These are phyloP conservation scores for Sarocladium brachiariae DNA, from an alignment of 2,329 filamentous ascomycete genomes.

Conservation along the genomic window DNA sequence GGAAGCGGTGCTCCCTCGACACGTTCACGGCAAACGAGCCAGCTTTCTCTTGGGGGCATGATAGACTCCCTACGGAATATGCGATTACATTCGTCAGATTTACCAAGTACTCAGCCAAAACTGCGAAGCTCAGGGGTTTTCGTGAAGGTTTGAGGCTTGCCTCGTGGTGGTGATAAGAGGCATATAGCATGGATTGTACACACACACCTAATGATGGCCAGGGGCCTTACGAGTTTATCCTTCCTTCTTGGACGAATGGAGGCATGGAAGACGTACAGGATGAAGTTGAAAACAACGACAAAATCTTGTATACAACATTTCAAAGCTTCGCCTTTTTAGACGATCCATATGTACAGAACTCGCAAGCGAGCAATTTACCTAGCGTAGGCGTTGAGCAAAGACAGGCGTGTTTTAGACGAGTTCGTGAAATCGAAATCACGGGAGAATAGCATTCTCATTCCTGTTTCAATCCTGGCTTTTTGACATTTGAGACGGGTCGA, in stretches of 20 bases:
- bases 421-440: background rate
- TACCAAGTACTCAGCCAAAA: too few species aligned
- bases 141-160: too few species aligned
- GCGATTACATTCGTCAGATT: too few species aligned
- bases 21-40: background rate
- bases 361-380: constrained; percentile 10
- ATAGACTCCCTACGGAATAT: background rate
- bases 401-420: constrained; percentile 2
- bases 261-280: constrained; percentile 7
- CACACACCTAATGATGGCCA: constrained; percentile 4
- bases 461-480: background rate
- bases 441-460: constrained; percentile 1
- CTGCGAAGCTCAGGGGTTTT: too few species aligned
- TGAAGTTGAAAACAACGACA: constrained; percentile 4
- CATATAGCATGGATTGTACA: background rate
- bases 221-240: constrained; percentile 1
- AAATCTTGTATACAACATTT: constrained; percentile 22
- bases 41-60: background rate
- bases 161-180: too few species aligned
- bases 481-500: too few species aligned
- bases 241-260: constrained; percentile 6
- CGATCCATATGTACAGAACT: constrained; percentile 8
- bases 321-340: constrained; percentile 3
- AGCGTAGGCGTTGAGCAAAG: constrained; percentile 9
- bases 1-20: background rate